A percentile compares a stretch with the other conserved stretches of the same genome.
phyloP scores from a whole-genome alignment of 148 eudicot species.

The Heliosperma pusillum region DNA sequence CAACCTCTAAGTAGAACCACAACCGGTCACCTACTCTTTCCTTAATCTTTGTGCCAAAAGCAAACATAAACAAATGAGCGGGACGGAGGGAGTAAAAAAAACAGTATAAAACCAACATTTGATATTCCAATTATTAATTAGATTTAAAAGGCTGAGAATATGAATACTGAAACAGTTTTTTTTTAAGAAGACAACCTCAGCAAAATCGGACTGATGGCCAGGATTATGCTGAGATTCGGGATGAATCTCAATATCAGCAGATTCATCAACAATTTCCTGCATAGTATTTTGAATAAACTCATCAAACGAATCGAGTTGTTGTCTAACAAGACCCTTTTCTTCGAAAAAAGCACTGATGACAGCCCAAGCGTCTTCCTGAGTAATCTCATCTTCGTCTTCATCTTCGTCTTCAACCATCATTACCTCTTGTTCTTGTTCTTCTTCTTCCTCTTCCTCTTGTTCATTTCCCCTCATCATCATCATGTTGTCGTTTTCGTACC shows the following conservation, averaged over 20 bases:
- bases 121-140: too few species aligned
- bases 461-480: not conserved
- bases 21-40: too few species aligned
- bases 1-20: too few species aligned
- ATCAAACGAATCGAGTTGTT: conserved; percentile 89
- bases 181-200: conserved; percentile 56
- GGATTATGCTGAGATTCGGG: conserved; percentile 98
- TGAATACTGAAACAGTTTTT: too few species aligned
- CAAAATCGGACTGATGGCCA: conserved; percentile 75
- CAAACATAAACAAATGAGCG: too few species aligned
- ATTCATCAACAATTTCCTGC: conserved; percentile 97
- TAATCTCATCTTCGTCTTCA: conserved; percentile 77
- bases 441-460: not conserved
- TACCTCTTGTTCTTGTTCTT: not conserved
- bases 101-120: not conserved
- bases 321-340: conserved; percentile 88
- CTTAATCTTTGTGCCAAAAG: too few species aligned
- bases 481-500: conserved; percentile 21
- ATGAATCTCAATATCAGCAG: conserved; percentile 87
- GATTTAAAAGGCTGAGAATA: too few species aligned
- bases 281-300: conserved; percentile 98
- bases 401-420: conserved; percentile 22
- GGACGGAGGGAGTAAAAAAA: too few species aligned
- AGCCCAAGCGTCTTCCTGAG: conserved; percentile 96
- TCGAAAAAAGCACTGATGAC: conserved; percentile 93